These are phyloP conservation scores for Irpex lacteus DNA, from an alignment of 1,284 basidiomycete species.

Conservation along the genomic window DNA sequence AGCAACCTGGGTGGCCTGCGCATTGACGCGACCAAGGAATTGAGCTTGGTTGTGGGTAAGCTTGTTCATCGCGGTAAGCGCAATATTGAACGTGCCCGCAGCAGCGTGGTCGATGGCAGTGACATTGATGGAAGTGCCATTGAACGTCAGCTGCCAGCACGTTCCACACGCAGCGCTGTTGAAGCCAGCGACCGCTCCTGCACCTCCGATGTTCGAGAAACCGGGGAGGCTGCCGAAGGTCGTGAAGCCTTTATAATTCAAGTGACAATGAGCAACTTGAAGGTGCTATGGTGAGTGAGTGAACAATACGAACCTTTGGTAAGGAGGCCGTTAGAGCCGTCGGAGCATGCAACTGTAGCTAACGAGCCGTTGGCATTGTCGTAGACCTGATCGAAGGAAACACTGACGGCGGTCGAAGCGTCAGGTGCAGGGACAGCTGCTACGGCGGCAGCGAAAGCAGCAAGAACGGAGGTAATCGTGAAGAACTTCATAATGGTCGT, in stretches of 20 bases:
- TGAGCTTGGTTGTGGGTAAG: slow-evolving; percentile 22
- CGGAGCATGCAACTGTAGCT: slow-evolving; percentile 42
- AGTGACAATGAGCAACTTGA: not conserved
- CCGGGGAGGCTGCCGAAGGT: slow-evolving; percentile 45
- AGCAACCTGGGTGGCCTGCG: slow-evolving; percentile 27
- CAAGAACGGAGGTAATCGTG: slow-evolving; percentile 17
- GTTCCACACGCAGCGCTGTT: slow-evolving; percentile 43
- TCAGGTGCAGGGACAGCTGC: slow-evolving; percentile 10
- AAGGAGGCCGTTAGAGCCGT: slow-evolving; percentile 40
- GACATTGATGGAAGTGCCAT: slow-evolving; percentile 36
- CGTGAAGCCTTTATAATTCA: slow-evolving; percentile 34
- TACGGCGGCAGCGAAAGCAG: slow-evolving; percentile 15
- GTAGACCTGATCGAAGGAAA: slow-evolving; percentile 42
- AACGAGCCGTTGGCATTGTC: slow-evolving; percentile 36
- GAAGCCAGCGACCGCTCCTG: slow-evolving; percentile 36
- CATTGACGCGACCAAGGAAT: slow-evolving; percentile 13
- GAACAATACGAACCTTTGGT: slow-evolving; percentile 28
- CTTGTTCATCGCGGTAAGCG: slow-evolving; percentile 37
- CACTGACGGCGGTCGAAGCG: slow-evolving; percentile 32
- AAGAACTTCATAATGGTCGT: slow-evolving; percentile 21
- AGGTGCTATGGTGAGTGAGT: slow-evolving; percentile 34
- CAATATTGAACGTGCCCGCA: slow-evolving; percentile 38
- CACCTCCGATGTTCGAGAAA: slow-evolving; percentile 49
- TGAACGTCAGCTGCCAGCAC: slow-evolving; percentile 43
- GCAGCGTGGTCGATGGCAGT: slow-evolving; percentile 40